Base-by-base conservation (phyloP, 2,329 filamentous ascomycete species). In the Monilinia aucupariae region DNA sequence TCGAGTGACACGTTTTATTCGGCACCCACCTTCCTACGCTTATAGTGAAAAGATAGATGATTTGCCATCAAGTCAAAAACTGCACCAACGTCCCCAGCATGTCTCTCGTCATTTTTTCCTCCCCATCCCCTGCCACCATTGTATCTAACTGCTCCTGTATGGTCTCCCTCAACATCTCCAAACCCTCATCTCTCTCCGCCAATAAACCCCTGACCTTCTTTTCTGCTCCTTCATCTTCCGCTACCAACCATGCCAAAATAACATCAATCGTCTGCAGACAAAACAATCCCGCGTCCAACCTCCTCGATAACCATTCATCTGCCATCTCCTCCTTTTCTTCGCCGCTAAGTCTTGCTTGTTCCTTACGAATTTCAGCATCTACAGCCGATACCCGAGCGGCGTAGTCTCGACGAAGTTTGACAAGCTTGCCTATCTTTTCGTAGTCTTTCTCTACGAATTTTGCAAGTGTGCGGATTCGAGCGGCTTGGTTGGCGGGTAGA, bases 371-470 rank as follows among this genome's bases (percentile, higher is more conserved):
- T 58, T 81, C 78, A 59, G 80, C 76, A 59, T 92, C 88, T 0
- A 90, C 85, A 0, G 80, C 78, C 0, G 76, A 78, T 1, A 96
- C 76, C 20, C 84, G 81, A 0, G 81, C 78, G 0, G 83, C 82
- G 73, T 92, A 96, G 15, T 90, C 88, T 54, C 84, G 78, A 48
- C 92, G 84, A 54, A 97, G 75, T 64, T 82, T 80, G 43, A 96
- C 75, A 5, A 97, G 79, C 72, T 87, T 90, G 7, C 74, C 78
- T 45, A 91, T 85, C 79, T 97, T 97, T 68, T 88, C 91, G 74
- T 96, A 96, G 68, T 96, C 87, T 73, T 91, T 96, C 75, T 99
- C 94, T 22, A 96, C 89, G 71, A 97, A 97, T 73, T 99, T 99
- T 54, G 92, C 93, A 4, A 97, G 81, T 0, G 88, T 84, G 4